phyloP scores from a whole-genome alignment of 2,329 filamentous ascomycete species.

The Nothophoma quercina region DNA sequence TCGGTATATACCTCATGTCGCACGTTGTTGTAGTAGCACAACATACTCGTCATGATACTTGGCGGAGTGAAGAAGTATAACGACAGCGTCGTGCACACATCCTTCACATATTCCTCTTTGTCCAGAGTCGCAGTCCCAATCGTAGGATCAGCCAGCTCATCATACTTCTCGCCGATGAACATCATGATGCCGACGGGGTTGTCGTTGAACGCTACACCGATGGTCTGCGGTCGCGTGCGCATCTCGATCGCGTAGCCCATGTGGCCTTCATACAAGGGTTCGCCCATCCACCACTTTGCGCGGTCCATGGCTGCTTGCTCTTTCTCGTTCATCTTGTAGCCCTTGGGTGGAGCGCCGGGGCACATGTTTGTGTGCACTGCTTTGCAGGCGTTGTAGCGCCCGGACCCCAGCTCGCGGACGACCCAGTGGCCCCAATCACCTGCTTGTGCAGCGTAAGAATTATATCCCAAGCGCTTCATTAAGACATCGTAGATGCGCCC shows the following conservation, averaged over 20 bases:
- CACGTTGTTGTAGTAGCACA: constrained; percentile 52
- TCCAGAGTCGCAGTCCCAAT: constrained; percentile 38
- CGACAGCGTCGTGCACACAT: constrained; percentile 34
- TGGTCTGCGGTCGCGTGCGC: constrained; percentile 54
- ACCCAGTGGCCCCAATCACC: constrained; percentile 55
- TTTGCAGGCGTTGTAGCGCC: constrained; percentile 47
- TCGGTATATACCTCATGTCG: constrained; percentile 49
- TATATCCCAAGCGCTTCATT: constrained; percentile 51
- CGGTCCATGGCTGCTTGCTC: constrained; percentile 44
- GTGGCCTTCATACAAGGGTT: constrained; percentile 45
- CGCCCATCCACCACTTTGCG: constrained; percentile 44
- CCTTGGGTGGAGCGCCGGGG: constrained; percentile 47
- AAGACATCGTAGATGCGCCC: constrained; percentile 38
- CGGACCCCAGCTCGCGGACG: constrained; percentile 48
- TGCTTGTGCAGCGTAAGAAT: constrained; percentile 48
- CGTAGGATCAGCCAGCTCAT: constrained; percentile 47
- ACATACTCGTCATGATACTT: constrained; percentile 47
- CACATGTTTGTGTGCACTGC: constrained; percentile 54
- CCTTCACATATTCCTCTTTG: constrained; percentile 38
- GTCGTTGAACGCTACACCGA: constrained; percentile 53
- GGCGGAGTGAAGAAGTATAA: constrained; percentile 51
- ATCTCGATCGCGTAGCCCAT: constrained; percentile 54
- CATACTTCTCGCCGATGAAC: constrained; percentile 56
- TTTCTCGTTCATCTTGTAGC: constrained; percentile 37
- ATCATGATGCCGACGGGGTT: constrained; percentile 55